A percentile compares a stretch with the other conserved stretches of the same genome.
Conservation (phyloP, 768 basidiomycete genomes). For the Botryobasidium botryosum region DNA sequence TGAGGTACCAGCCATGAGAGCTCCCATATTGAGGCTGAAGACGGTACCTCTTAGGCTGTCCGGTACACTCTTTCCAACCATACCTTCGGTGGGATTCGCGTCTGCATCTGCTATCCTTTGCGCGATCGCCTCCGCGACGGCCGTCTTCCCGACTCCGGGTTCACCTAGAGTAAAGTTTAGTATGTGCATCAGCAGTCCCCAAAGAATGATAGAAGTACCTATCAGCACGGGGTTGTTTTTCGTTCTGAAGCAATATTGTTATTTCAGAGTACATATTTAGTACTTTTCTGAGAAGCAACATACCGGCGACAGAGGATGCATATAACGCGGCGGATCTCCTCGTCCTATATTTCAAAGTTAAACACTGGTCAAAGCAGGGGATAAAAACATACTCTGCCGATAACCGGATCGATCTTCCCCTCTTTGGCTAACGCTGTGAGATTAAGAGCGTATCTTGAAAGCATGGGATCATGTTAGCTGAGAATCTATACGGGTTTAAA, state of each 20-base stretch:
- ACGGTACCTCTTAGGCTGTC: conserved; percentile 45
- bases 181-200: not conserved
- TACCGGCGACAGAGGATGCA: conserved; percentile 13
- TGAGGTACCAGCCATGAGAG: conserved; percentile 79
- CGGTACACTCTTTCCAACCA: conserved; percentile 85
- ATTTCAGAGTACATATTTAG: too few species aligned
- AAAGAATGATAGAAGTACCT: not conserved
- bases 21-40: conserved; percentile 71
- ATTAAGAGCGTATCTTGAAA: conserved; percentile 33
- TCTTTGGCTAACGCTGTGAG: not conserved
- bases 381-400: too few species aligned
- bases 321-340: conserved; percentile 15
- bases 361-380: too few species aligned
- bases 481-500: not conserved
- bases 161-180: not conserved
- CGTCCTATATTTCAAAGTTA: too few species aligned
- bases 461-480: not conserved
- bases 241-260: too few species aligned
- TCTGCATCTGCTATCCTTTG: not conserved
- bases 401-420: not conserved
- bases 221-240: not conserved
- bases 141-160: not conserved
- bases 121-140: not conserved
- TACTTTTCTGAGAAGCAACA: too few species aligned
- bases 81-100: conserved; percentile 75